Evolutionary conservation across 2,329 filamentous ascomycete species (phyloP).

Genomic region (Xylariomycetidae sp.): DNA sequence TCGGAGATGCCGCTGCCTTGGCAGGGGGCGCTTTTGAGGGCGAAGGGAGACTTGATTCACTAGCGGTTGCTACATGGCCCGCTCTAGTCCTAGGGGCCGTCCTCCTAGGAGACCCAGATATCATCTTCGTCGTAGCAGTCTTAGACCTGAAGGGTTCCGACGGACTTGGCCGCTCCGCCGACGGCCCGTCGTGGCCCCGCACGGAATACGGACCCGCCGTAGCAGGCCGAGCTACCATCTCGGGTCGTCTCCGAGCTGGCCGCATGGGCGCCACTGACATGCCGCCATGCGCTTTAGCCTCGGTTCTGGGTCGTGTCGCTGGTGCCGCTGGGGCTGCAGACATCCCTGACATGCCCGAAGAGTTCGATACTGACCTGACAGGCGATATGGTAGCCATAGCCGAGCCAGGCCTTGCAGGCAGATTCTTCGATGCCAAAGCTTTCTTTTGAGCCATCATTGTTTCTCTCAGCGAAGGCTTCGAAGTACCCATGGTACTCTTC

Average conservation of each 20-base stretch:
- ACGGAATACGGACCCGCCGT: slow-evolving; percentile 64
- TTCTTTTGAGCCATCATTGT: slow-evolving; percentile 80
- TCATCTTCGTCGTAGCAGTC: slow-evolving; percentile 45
- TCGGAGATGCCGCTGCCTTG: slow-evolving; percentile 35
- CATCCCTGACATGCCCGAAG: slow-evolving; percentile 30
- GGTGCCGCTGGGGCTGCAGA: slow-evolving; percentile 28
- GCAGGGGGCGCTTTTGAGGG: slow-evolving; percentile 32
- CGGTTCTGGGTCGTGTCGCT: slow-evolving; percentile 36
- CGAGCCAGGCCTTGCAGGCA: slow-evolving; percentile 56
- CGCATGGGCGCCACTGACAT: slow-evolving; percentile 62
- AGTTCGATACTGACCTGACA: slow-evolving; percentile 36
- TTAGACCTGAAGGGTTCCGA: slow-evolving; percentile 40
- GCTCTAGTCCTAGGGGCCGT: slow-evolving; percentile 41
- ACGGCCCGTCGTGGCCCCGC: slow-evolving; percentile 43
- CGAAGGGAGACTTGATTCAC: slow-evolving; percentile 46
- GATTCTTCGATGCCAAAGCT: slow-evolving; percentile 46
- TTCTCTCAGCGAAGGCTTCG: slow-evolving; percentile 70
- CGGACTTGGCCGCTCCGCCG: slow-evolving; percentile 41
- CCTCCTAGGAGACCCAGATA: slow-evolving; percentile 49
- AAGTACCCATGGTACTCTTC: slow-evolving; percentile 54
- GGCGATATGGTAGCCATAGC: slow-evolving; percentile 60
- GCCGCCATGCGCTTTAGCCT: slow-evolving; percentile 46
- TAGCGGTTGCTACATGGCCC: slow-evolving; percentile 44
- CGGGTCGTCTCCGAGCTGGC: slow-evolving; percentile 53
- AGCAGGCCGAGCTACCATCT: slow-evolving; percentile 54